Percentiles rank a stretch among this genome's conserved stretches.
phyloP scores from a whole-genome alignment of 768 basidiomycete genomes.

The Pholiota microspora region DNA sequence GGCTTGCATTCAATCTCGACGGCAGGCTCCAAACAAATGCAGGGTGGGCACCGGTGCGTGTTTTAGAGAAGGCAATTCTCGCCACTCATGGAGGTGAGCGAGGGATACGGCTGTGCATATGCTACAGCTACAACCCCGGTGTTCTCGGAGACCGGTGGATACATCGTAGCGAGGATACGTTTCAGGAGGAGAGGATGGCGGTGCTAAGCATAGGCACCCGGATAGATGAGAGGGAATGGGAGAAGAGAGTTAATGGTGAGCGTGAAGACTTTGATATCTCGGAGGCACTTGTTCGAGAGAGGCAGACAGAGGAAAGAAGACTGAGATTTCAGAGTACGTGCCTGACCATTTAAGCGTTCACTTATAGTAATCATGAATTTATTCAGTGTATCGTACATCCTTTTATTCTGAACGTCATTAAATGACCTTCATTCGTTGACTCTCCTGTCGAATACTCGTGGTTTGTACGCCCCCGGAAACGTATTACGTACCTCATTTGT shows the following conservation, averaged over 20 bases:
- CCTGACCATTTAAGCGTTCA: not conserved
- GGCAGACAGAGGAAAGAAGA: constrained; percentile 5
- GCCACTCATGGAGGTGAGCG: not conserved
- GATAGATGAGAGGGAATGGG: constrained; percentile 8
- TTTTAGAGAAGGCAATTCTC: constrained; percentile 6
- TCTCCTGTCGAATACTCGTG: constrained; percentile 2
- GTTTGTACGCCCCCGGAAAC: constrained; percentile 6
- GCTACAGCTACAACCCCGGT: constrained; percentile 4
- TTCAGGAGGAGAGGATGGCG: constrained; percentile 11
- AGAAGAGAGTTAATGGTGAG: constrained; percentile 8
- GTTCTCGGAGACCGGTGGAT: constrained; percentile 11
- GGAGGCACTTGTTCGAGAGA: constrained; percentile 8
- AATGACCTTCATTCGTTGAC: no score
- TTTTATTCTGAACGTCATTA: not conserved
- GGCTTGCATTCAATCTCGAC: constrained; percentile 11
- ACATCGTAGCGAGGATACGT: constrained; percentile 11
- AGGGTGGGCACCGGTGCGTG: constrained; percentile 1
- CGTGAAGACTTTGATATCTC: constrained; percentile 12
- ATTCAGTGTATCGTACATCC: not conserved
- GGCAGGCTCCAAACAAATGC: not conserved
- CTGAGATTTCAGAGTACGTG: not conserved
- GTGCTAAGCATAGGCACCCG: constrained; percentile 8
- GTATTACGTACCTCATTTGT: no score
- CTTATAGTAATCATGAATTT: not conserved
- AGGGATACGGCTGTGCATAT: constrained; percentile 7